phyloP scores from a whole-genome alignment of 1,139 yeast genomes.

The Saccharomyces hybrid region DNA sequence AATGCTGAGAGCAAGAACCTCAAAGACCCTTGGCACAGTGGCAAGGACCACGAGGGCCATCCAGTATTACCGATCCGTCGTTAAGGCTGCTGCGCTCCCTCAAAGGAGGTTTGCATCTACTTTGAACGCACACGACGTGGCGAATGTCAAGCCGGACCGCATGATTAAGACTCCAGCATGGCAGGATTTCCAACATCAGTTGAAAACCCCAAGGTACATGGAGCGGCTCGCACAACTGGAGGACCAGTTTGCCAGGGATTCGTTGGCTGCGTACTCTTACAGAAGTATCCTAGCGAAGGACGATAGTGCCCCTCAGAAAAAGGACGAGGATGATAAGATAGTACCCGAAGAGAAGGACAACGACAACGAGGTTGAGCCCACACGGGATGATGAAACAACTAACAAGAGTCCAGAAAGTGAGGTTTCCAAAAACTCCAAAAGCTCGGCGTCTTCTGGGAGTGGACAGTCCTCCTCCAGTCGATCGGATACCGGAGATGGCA shows the following conservation, averaged over 20 bases:
- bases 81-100: not conserved
- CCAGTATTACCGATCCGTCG: not conserved
- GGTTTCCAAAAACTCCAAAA: not conserved
- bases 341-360: not conserved
- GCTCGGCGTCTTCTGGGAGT: constrained; percentile 6
- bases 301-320: constrained; percentile 9
- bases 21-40: not conserved
- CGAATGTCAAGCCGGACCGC: not conserved
- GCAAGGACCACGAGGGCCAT: not conserved
- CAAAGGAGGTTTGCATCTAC: not conserved
- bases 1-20: not conserved
- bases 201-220: not conserved
- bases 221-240: not conserved
- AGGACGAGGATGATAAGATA: constrained; percentile 3
- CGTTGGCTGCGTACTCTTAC: not conserved
- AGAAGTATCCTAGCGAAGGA: constrained; percentile 1
- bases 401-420: not conserved
- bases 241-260: not conserved
- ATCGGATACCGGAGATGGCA: constrained; percentile 7
- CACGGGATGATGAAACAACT: not conserved
- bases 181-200: not conserved
- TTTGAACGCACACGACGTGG: not conserved
- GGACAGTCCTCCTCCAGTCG: constrained; percentile 1
- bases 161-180: not conserved
- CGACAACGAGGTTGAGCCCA: constrained; percentile 4